Base-by-base conservation (phyloP, 1,284 basidiomycete species). In the Kwoniella shivajii region DNA sequence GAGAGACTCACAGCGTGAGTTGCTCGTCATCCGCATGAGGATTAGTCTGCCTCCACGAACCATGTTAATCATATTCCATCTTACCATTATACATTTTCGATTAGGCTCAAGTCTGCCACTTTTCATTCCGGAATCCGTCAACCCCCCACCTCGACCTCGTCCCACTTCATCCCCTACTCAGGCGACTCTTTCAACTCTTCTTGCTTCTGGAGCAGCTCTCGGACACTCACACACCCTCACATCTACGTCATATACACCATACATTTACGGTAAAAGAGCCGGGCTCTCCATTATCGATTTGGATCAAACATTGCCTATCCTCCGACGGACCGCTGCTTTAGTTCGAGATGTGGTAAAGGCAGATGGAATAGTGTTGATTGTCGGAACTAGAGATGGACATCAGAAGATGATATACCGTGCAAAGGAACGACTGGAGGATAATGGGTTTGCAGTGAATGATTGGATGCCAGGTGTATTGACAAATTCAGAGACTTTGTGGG, bases 401-500 rank as follows among this genome's bases (percentile, higher is more conserved):
- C 84, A 86, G 63, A 82, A 85, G 24, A 82, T 89, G 16, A 88
- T 96, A 13, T 83, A 86, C 66, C 86, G 87, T 65, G 92, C 94
- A 6, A 88, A 89, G 6, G 84, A 86, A 66, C 85, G 92, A 30
- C 75, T 98, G 61, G 92, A 86, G 30, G 69, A 76, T 58, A 81
- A 80, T 70, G 92, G 89, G 0, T 97, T 84, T 77, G 86, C 90
- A 60, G 86, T 97, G 41, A 87, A 86, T 16, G 85, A 88, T 61
- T 99, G 96, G 96, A 82, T 94, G 55, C 90, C 94, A 1, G 96
- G 96, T 36, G 91, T 90, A 22, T 82, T 99, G 65, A 96, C 95
- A 42, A 99, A 99, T 78, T 86, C 88, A 60, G 81, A 86, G 49
- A 86, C 90, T 44, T 82, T 91, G 76, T 79, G 52, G 65, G 78